Base-by-base conservation (phyloP, 176 grass and related monocot species). In the Eremochloa ophiuroides region DNA sequence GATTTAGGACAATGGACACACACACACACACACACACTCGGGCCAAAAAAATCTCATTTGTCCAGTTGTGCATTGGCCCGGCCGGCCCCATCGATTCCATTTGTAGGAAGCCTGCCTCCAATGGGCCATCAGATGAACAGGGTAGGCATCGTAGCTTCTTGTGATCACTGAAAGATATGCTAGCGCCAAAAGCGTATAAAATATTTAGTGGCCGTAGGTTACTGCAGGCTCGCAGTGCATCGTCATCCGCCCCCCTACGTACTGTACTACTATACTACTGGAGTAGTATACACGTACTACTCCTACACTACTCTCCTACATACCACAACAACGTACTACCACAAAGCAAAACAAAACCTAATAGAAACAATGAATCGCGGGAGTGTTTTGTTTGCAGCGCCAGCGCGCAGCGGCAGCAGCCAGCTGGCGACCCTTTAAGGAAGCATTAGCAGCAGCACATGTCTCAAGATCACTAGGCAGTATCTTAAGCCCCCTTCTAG, bases 81-180 rank as follows among this genome's bases (percentile, higher is more conserved):
- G 34, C 34, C 34, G 4, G 34, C 5, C 59, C 73, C 73, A 16
- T 27, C 26, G 83, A 90, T 90, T 86, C 83, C 88, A 82, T 85
- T 86, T 86, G 88, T 78, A 90, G 79, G 59, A 86, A 79, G 60
- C 67, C 62, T 83, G 83, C 88, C 83, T 82, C 88, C 83, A 85
- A 59, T 82, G 83, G 79, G 39, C 79, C 79, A 86, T 78, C 88
- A 89, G 37, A 31, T 73, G 73, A 60, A 40, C 88, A 62, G 23
- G 41, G 27, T 78, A 82, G 67, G 10, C 46, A 50, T 62, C 67
- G 73, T 78, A 86, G 88, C 79, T 68, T 78, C 67, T 83, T 82
- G 83, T 86, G 88, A 90, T 78, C 83, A 58, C 83, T 82, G 88
- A 86, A 90, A 90, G 73, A 86, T 83, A 74, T 79, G 74, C 79